phyloP scores from a whole-genome alignment of 495 filamentous ascomycete species.

The Coniosporium apollinis region DNA sequence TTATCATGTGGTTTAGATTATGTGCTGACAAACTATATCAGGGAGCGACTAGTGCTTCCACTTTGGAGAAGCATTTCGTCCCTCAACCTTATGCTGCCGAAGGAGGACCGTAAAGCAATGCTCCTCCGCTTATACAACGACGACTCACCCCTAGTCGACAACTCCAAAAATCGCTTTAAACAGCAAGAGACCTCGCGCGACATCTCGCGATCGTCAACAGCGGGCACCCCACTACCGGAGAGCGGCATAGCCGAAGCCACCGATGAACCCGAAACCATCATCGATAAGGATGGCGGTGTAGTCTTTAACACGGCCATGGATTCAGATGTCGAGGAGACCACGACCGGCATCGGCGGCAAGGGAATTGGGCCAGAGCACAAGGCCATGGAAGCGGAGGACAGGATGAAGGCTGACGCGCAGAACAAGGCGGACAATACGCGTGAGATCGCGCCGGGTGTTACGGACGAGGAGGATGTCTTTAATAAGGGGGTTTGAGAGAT shows the following conservation, averaged over 20 bases:
- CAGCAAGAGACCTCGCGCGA: no score
- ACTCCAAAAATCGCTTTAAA: conserved; percentile 14
- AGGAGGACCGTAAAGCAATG: conserved; percentile 84
- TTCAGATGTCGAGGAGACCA: background rate
- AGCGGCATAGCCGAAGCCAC: background rate
- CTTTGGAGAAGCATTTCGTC: conserved; percentile 78
- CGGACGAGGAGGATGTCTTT: conserved; percentile 7
- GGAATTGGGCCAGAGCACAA: background rate
- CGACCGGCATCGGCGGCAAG: background rate
- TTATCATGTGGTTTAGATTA: conserved; percentile 1
- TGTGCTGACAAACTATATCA: conserved; percentile 12
- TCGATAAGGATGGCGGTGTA: background rate
- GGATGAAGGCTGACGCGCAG: conserved; percentile 2
- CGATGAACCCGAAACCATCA: background rate
- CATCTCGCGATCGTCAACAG: no score
- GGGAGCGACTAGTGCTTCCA: conserved; percentile 70
- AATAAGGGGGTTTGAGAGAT: conserved; percentile 5
- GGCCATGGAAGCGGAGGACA: conserved; percentile 2
- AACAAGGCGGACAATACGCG: conserved; percentile 1
- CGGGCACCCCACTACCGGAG: background rate
- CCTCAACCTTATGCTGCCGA: conserved; percentile 90
- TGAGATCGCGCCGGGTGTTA: conserved; percentile 6
- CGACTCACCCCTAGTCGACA: conserved; percentile 44
- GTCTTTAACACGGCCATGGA: background rate
- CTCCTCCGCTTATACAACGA: conserved; percentile 83